Evolutionary conservation across 202 grass and related monocot genomes (phyloP).

Genomic region (Digitaria exilis): DNA sequence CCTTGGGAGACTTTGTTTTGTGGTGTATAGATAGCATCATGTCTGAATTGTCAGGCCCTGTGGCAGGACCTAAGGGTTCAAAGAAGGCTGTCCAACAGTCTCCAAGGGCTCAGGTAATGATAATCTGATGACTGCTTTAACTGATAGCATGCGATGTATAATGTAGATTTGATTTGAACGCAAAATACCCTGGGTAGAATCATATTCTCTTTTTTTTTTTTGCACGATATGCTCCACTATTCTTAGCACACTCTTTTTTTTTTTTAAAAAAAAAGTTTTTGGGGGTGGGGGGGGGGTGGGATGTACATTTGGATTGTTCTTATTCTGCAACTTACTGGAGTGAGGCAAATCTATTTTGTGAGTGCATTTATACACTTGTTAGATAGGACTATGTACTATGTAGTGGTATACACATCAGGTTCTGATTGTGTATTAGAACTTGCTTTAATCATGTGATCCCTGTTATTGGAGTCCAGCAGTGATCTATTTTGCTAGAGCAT

Average conservation of each 20-base stretch:
- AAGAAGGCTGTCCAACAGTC: slow-evolving; percentile 75
- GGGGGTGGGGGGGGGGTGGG: too few relatives aligned
- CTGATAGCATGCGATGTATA: neutral
- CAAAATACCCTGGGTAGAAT: neutral
- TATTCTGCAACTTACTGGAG: neutral
- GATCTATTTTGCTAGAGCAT: neutral
- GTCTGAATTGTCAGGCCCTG: slow-evolving; percentile 65
- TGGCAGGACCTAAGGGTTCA: slow-evolving; percentile 61
- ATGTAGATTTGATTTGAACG: neutral
- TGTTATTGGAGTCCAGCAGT: neutral
- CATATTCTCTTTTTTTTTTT: neutral
- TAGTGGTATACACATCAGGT: neutral
- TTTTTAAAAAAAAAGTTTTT: too few relatives aligned
- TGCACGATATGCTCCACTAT: neutral
- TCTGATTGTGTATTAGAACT: neutral
- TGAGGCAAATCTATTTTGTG: neutral
- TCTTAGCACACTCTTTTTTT: neutral
- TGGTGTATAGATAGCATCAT: slow-evolving; percentile 95
- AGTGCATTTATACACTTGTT: neutral
- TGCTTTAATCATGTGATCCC: neutral
- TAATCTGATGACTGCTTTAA: neutral
- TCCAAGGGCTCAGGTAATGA: slow-evolving; percentile 84
- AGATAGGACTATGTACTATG: neutral
- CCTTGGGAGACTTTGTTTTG: slow-evolving; percentile 78
- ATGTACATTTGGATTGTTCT: neutral